These are phyloP conservation scores for Exophiala xenobiotica DNA, from an alignment of 2,329 filamentous ascomycete species.

Conservation along the genomic window DNA sequence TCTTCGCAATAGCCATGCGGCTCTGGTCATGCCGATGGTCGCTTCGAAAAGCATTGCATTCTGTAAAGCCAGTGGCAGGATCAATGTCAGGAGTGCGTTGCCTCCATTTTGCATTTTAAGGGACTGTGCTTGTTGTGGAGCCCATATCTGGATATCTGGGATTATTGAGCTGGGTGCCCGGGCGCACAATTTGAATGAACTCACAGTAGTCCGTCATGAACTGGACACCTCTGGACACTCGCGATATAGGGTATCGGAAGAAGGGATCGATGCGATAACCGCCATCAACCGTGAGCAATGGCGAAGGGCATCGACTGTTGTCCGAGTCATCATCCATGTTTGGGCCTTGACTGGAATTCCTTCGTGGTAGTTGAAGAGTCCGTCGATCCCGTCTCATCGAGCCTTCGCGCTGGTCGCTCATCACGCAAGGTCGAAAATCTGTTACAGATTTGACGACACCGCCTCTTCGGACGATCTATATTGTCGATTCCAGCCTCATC, in stretches of 20 bases:
- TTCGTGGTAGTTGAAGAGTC: not conserved
- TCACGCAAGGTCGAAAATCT: not conserved
- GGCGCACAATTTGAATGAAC: not conserved
- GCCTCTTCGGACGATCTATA: too few species aligned
- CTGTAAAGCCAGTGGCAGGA: constrained; percentile 15
- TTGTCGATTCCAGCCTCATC: too few species aligned
- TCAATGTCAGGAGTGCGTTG: constrained; percentile 12
- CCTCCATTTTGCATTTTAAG: constrained; percentile 8
- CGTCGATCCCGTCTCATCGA: not conserved
- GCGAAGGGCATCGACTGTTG: constrained; percentile 18
- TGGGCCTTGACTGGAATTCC: not conserved
- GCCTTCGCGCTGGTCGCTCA: constrained; percentile 7
- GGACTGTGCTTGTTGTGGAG: constrained; percentile 18
- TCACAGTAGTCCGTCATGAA: constrained; percentile 22
- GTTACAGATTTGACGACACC: not conserved
- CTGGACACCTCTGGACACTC: constrained; percentile 10
- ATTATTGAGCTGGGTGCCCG: not conserved
- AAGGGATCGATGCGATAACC: constrained; percentile 21
- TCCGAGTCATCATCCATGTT: constrained; percentile 20
- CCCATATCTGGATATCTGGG: constrained; percentile 20
- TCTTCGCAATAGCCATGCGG: constrained; percentile 19
- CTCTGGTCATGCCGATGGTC: constrained; percentile 21
- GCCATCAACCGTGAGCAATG: constrained; percentile 10
- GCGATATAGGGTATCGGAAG: constrained; percentile 7
- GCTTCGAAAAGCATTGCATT: constrained; percentile 20